Evolutionary conservation across 2,329 filamentous ascomycete genomes (phyloP).

Genomic region (Aspergillus texensis): DNA sequence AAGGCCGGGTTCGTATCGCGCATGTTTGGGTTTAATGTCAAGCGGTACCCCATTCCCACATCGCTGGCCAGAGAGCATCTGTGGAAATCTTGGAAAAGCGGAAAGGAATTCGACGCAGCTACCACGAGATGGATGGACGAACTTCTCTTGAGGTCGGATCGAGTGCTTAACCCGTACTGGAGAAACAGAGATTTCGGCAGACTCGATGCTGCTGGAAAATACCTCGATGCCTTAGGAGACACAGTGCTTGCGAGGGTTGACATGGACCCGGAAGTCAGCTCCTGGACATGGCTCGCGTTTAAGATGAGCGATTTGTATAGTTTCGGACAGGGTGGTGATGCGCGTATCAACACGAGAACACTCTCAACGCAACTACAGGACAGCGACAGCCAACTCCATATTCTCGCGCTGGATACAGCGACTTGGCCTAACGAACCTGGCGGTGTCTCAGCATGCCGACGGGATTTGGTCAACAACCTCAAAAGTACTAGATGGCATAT

Average conservation of each 20-base stretch:
- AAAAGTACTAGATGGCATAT: conserved; percentile 58
- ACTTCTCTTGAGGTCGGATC: conserved; percentile 50
- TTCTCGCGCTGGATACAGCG: conserved; percentile 56
- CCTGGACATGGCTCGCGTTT: conserved; percentile 55
- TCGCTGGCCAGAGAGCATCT: conserved; percentile 53
- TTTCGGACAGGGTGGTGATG: conserved; percentile 56
- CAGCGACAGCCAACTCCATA: conserved; percentile 52
- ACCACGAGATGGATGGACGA: conserved; percentile 56
- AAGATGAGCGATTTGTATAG: conserved; percentile 56
- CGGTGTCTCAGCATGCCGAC: conserved; percentile 58
- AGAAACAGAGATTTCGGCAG: conserved; percentile 46
- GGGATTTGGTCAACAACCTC: conserved; percentile 58
- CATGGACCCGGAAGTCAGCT: conserved; percentile 54
- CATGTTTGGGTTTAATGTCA: conserved; percentile 35
- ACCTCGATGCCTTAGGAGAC: conserved; percentile 51
- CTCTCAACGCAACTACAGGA: conserved; percentile 43
- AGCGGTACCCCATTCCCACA: conserved; percentile 47
- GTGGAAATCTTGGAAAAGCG: conserved; percentile 55
- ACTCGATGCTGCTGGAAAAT: conserved; percentile 46
- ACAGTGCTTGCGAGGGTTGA: conserved; percentile 56
- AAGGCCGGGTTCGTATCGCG: conserved; percentile 35
- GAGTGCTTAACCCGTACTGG: conserved; percentile 51
- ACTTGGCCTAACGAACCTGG: conserved; percentile 58
- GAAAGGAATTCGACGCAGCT: conserved; percentile 51
- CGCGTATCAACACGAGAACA: conserved; percentile 55